These are phyloP conservation scores for Pulicaria dysenterica DNA, from an alignment of 129 eudicot genomes.

Conservation along the genomic window DNA sequence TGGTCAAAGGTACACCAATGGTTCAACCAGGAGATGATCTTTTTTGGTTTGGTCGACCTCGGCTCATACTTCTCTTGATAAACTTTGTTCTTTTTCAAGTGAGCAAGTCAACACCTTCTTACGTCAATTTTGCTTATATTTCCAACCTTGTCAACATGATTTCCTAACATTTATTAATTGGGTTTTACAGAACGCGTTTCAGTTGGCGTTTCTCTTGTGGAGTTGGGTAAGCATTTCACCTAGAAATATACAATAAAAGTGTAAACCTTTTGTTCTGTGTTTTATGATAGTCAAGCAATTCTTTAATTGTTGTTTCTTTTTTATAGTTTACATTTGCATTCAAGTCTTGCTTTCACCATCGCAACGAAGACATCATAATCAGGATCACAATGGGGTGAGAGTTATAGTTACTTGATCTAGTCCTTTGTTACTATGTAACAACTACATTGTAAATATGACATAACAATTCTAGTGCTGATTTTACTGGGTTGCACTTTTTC, in stretches of 20 bases:
- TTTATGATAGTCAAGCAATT: neutral
- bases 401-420: conserved; percentile 6
- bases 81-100: conserved; percentile 68
- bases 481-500: conserved; percentile 12
- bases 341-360: conserved; percentile 56
- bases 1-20: conserved; percentile 51
- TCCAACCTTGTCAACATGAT: neutral
- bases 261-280: neutral
- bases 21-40: conserved; percentile 65
- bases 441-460: neutral
- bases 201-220: conserved; percentile 66
- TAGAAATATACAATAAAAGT: neutral
- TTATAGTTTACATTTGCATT: conserved; percentile 57
- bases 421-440: neutral
- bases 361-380: conserved; percentile 44
- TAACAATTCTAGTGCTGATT: neutral
- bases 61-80: conserved; percentile 58
- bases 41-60: conserved; percentile 74
- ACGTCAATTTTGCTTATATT: neutral
- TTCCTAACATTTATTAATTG: conserved; percentile 15
- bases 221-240: conserved; percentile 55
- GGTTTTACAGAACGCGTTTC: conserved; percentile 64
- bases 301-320: neutral
- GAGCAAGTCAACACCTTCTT: neutral
- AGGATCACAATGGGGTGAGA: conserved; percentile 67